phyloP scores from a whole-genome alignment of 2,329 filamentous ascomycete genomes.

The Sclerotinia trifoliorum region DNA sequence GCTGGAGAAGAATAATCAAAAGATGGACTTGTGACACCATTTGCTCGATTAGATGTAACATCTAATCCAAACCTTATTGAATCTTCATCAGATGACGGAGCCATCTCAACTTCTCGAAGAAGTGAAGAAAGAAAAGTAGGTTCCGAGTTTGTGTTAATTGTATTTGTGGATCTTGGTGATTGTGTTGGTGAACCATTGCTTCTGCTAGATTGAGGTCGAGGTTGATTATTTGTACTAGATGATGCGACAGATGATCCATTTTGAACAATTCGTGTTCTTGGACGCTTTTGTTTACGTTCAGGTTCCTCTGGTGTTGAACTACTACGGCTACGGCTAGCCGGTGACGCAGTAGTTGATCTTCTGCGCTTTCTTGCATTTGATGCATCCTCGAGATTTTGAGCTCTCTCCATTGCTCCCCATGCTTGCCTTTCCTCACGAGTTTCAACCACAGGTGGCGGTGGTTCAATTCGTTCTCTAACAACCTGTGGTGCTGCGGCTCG shows the following conservation, averaged over 20 bases:
- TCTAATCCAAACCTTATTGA: constrained; percentile 35
- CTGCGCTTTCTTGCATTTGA: constrained; percentile 66
- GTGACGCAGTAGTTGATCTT: constrained; percentile 68
- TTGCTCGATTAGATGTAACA: constrained; percentile 28
- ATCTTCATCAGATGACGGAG: constrained; percentile 58
- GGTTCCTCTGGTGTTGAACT: constrained; percentile 59
- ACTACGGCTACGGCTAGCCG: constrained; percentile 57
- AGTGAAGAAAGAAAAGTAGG: constrained; percentile 85
- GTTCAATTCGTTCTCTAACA: constrained; percentile 45
- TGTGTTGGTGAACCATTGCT: background rate
- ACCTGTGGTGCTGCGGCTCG: constrained; percentile 64
- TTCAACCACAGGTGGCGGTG: constrained; percentile 63
- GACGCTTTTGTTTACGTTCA: constrained; percentile 82
- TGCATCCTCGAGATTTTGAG: constrained; percentile 63
- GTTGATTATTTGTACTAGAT: background rate
- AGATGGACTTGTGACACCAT: constrained; percentile 38
- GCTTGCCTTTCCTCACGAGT: constrained; percentile 72
- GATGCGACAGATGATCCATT: constrained; percentile 46
- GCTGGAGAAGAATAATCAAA: constrained; percentile 60
- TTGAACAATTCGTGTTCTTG: constrained; percentile 69
- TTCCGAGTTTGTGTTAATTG: constrained; percentile 44
- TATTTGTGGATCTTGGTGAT: background rate
- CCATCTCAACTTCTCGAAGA: constrained; percentile 80
- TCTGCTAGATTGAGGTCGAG: background rate
- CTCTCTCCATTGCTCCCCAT: constrained; percentile 89